Base-by-base conservation (phyloP, 257 asterid species). In the Salvia splendens region DNA sequence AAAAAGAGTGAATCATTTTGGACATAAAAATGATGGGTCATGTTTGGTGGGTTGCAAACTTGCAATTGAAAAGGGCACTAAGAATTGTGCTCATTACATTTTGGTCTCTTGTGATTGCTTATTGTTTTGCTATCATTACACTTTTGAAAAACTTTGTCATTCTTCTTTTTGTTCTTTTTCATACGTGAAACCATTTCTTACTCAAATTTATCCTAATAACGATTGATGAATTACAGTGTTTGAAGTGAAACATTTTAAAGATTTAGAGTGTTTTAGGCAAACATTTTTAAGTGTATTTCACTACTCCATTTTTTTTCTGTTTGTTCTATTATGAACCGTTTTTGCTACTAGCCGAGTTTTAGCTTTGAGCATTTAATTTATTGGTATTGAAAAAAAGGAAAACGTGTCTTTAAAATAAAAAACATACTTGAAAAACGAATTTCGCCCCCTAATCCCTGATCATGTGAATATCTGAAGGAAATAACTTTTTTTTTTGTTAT, bases 21-120 rank as follows among this genome's bases (percentile, higher is more conserved):
- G 38, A 33, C 6, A 3, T 33, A 33, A 33, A 38, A 38, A 52
- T 52, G 48, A 49, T 67, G 72, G 78, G 73, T 65, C 67, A 67
- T 71, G 12, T 43, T 61, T 3, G 55, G 20, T 66, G 52, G 64
- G 63, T 60, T 47, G 57, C 28, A 48, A 63, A 52, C 33, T 65
- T 47, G 57, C 35, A 48, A 63, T 64, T 14, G 30, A 63, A 73
- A 47, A 67, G 61, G 61, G 74, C 45, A 64, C 40, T 49, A 32
- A 50, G 28, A 6, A 9, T 51, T 59, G 55, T 69, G 60, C 45
- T 77, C 49, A 64, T 73, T 64, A 24, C 72, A 69, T 65, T 72
- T 75, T 70, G 80, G 67, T 79, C 64, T 67, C n/a, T 68, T 70
- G 72, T 73, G 70, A 63, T 62, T 70, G 74, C 65, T 35, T 43